Percentiles rank a stretch among this genome's conserved stretches.
phyloP scores from a whole-genome alignment of 2,329 filamentous ascomycete genomes.

The Ceratocystis eucalypticola region DNA sequence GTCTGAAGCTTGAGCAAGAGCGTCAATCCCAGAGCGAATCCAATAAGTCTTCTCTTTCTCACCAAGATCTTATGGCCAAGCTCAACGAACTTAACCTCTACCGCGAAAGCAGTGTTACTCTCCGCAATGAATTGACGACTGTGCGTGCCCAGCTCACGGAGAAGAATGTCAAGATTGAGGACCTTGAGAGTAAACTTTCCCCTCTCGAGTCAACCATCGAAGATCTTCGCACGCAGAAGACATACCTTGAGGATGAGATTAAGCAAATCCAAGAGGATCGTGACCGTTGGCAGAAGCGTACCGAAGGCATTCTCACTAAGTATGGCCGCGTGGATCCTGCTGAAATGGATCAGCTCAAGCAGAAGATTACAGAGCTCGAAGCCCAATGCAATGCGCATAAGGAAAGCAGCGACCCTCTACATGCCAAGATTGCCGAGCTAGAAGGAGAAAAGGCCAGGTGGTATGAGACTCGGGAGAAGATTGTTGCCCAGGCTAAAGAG shows the following conservation, averaged over 20 bases:
- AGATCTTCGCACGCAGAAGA: slow-evolving; percentile 69
- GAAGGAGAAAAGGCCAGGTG: slow-evolving; percentile 43
- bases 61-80: slow-evolving; percentile 86
- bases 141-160: slow-evolving; percentile 62
- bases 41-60: slow-evolving; percentile 58
- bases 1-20: slow-evolving; percentile 82
- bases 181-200: slow-evolving; percentile 60
- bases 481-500: slow-evolving; percentile 52
- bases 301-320: slow-evolving; percentile 88
- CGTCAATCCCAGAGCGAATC: slow-evolving; percentile 62
- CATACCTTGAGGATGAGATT: slow-evolving; percentile 75
- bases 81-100: slow-evolving; percentile 92
- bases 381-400: slow-evolving; percentile 48
- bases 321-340: slow-evolving; percentile 91
- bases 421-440: slow-evolving; percentile 40
- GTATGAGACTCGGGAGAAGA: slow-evolving; percentile 37
- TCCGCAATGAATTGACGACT: slow-evolving; percentile 74
- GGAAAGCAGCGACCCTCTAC: slow-evolving; percentile 37
- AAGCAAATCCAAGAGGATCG: slow-evolving; percentile 81
- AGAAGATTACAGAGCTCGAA: slow-evolving; percentile 54
- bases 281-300: slow-evolving; percentile 89
- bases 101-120: slow-evolving; percentile 82
- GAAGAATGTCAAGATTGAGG: slow-evolving; percentile 60
- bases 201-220: slow-evolving; percentile 68
- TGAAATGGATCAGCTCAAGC: slow-evolving; percentile 79